Conservation (phyloP, 1,139 yeast genomes). For the Yamadazyma sp. region DNA sequence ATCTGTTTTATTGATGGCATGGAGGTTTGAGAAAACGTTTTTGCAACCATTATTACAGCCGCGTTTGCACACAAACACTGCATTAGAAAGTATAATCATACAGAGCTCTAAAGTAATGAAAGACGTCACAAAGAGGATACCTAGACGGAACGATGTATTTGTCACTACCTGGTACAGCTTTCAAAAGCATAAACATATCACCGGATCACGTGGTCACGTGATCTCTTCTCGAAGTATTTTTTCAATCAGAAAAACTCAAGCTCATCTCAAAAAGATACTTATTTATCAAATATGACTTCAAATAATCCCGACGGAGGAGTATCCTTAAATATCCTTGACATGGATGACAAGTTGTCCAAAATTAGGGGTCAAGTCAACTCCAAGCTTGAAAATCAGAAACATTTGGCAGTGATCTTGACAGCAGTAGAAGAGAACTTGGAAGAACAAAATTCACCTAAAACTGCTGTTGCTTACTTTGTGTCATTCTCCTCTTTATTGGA, state of each 20-base stretch:
- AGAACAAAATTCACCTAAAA: slow-evolving; percentile 61
- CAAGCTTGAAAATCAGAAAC: slow-evolving; percentile 81
- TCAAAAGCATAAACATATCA: no score
- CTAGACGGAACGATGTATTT: no score
- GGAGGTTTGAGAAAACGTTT: background rate
- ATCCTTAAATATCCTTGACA: slow-evolving; percentile 40
- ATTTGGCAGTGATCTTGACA: slow-evolving; percentile 64
- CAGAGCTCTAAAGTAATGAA: no score
- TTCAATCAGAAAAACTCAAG: slow-evolving; percentile 2
- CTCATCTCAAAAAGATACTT: slow-evolving; percentile 6
- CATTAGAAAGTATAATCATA: no score
- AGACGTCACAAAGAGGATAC: no score
- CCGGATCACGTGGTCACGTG: slow-evolving; percentile 4
- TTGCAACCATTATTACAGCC: background rate
- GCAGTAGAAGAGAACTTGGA: slow-evolving; percentile 89
- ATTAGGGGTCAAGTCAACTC: slow-evolving; percentile 72
- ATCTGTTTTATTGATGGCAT: background rate
- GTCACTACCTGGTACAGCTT: no score
- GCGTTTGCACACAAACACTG: background rate
- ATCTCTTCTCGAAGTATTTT: background rate
- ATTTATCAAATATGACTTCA: slow-evolving; percentile 7
- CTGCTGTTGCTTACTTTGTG: slow-evolving; percentile 77
- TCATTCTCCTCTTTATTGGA: slow-evolving; percentile 81
- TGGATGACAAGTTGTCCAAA: slow-evolving; percentile 68
- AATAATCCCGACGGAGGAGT: slow-evolving; percentile 46